A percentile compares a stretch with the other conserved stretches of the same genome.
phyloP scores from a whole-genome alignment of 192 early-diverging fungal genomes.

The Podila verticillata region DNA sequence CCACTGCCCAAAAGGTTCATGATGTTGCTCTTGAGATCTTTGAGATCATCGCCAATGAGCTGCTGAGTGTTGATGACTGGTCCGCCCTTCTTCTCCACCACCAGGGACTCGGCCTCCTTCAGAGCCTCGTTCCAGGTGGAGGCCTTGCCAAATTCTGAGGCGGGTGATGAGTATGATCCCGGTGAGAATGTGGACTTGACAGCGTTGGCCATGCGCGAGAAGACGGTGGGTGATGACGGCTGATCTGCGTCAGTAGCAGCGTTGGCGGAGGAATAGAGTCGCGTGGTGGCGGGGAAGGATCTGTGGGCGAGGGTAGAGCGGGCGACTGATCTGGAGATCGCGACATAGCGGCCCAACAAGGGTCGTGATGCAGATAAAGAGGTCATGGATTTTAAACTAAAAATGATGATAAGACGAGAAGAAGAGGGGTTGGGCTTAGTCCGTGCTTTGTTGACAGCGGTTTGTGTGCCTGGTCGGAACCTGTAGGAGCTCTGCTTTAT shows the following conservation, averaged over 20 bases:
- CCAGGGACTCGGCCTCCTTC: slow-evolving; percentile 61
- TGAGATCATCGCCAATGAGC: slow-evolving; percentile 86
- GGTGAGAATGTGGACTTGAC: slow-evolving; percentile 50
- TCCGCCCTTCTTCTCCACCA: slow-evolving; percentile 52
- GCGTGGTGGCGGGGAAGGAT: slow-evolving; percentile 9
- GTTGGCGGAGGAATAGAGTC: slow-evolving; percentile 17
- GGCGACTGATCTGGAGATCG: slow-evolving; percentile 3
- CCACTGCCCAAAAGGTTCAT: slow-evolving; percentile 82
- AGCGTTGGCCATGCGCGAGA: slow-evolving; percentile 37
- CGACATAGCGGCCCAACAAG: slow-evolving; percentile 8
- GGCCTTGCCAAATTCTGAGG: slow-evolving; percentile 35
- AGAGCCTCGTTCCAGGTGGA: slow-evolving; percentile 62
- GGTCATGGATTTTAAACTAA: slow-evolving; percentile 11
- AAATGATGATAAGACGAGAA: neutral
- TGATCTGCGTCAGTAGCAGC: slow-evolving; percentile 2
- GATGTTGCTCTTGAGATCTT: slow-evolving; percentile 87
- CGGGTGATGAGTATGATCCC: slow-evolving; percentile 48
- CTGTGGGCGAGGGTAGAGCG: slow-evolving; percentile 1
- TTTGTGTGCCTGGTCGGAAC: no score
- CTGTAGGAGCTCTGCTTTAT: no score
- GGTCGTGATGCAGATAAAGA: slow-evolving; percentile 17
- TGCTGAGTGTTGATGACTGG: slow-evolving; percentile 74
- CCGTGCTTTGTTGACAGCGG: no score
- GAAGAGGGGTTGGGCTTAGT: neutral
- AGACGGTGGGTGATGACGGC: slow-evolving; percentile 21